Base-by-base conservation (phyloP, 164 flowering plant species). In the Berberis thunbergii region DNA sequence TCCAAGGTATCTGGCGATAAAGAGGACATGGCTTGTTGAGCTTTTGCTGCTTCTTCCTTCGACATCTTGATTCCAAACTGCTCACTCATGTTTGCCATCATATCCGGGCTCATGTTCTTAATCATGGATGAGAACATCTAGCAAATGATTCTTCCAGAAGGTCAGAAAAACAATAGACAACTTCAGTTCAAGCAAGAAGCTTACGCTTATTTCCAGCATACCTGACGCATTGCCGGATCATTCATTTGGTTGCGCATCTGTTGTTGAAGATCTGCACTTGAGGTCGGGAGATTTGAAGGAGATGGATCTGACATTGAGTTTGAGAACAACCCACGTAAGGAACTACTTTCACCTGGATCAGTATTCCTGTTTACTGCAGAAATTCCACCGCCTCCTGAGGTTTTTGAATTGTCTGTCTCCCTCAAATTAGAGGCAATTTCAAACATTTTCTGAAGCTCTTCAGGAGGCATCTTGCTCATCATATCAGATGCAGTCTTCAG, bases 11-110 rank as follows among this genome's bases (percentile, higher is more conserved):
- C 92, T 3, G 97, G 94, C 43, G 96, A 84, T 61, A 95, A 66
- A 41, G 97, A 89, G 43, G 99, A 81, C 91, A 95, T 89, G 41
- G 97, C 92, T 72, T 86, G 85, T 57, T 95, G 97, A 74, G 97
- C 97, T 79, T 82, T 95, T 68, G 75, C 91, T 4, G 96, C 97
- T 63, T 95, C 97, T 69, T 89, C 97, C 40, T 65, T 77, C 8
- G 99, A 86, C 70, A 95, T 85, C 68, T 95, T 91, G 13, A 88
- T 26, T 39, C 97, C 99, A 75, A 91, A 89, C 68, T 86, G 96
- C 73, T 91, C 89, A 45, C 97, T 70, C 99, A 95, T 89, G 83
- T 70, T 87, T 63, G 97, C 83, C 96, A 95, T 87, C 96, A 84
- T 85, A 2, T 95, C 97, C 44, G 97, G 99, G 77, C 74, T 91